Percentiles rank a stretch among this genome's conserved stretches.
Evolutionary conservation across 2,329 filamentous ascomycete species (phyloP).

Genomic region (Stagonosporopsis tanaceti): DNA sequence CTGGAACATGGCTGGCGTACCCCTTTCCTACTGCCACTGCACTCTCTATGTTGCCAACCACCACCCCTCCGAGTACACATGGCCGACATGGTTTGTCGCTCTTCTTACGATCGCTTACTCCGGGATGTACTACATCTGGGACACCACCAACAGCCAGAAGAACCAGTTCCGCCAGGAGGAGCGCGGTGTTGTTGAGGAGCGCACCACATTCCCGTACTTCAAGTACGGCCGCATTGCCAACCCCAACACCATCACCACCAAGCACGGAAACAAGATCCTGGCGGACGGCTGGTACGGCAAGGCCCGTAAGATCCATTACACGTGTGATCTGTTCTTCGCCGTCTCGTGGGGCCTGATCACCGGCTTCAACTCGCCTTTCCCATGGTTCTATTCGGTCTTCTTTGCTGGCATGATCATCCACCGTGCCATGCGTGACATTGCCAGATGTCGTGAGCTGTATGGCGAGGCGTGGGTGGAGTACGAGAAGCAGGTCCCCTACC

Average conservation of each 20-base stretch:
- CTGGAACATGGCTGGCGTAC: conserved; percentile 94
- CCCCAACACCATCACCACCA: conserved; percentile 77
- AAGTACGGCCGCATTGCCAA: conserved; percentile 86
- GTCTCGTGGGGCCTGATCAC: conserved; percentile 82
- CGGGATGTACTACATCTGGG: conserved; percentile 90
- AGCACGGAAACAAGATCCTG: conserved; percentile 77
- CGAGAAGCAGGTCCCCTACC: conserved; percentile 78
- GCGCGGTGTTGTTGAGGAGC: conserved; percentile 71
- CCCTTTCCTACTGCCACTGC: conserved; percentile 92
- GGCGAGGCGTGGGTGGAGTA: conserved; percentile 85
- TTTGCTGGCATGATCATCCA: conserved; percentile 83
- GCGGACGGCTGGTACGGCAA: conserved; percentile 81
- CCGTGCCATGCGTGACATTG: conserved; percentile 77
- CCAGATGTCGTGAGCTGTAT: conserved; percentile 79
- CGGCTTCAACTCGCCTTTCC: conserved; percentile 81
- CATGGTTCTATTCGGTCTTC: conserved; percentile 89
- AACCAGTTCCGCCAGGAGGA: conserved; percentile 87
- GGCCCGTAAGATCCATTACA: conserved; percentile 83
- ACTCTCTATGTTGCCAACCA: conserved; percentile 89
- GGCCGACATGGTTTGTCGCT: conserved; percentile 73
- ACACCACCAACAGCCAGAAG: conserved; percentile 91
- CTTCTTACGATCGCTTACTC: conserved; percentile 76
- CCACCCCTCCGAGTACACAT: conserved; percentile 76
- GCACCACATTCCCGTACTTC: conserved; percentile 88
- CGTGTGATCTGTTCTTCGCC: conserved; percentile 81